Conservation (phyloP, 2,329 filamentous ascomycete species). For the Beauveria scarabaeidicola region DNA sequence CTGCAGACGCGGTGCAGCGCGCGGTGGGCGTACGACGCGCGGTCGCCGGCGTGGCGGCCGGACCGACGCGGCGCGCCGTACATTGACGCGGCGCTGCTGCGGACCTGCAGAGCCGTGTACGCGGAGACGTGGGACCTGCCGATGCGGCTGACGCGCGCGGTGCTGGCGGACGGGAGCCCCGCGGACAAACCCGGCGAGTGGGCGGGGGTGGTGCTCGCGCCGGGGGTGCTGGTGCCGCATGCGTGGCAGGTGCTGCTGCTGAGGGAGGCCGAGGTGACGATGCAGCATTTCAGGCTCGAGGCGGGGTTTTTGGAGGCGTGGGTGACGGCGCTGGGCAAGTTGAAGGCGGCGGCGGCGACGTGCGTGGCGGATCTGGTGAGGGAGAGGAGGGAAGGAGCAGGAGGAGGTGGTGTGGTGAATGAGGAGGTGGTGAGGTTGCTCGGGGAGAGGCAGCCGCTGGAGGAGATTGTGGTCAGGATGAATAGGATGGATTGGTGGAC, state of each 20-base stretch:
- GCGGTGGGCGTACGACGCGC: not conserved
- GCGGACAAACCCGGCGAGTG: slow-evolving; percentile 5
- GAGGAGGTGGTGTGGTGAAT: not conserved
- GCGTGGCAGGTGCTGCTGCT: slow-evolving; percentile 10
- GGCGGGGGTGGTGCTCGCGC: slow-evolving; percentile 2
- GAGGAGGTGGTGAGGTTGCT: not conserved
- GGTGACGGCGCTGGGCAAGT: slow-evolving; percentile 3
- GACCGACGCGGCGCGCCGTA: slow-evolving; percentile 4
- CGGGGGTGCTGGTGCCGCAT: slow-evolving; percentile 9
- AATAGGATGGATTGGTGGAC: slow-evolving; percentile 7
- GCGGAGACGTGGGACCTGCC: slow-evolving; percentile 8
- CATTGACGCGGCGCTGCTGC: slow-evolving; percentile 8
- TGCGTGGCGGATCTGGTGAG: slow-evolving; percentile 4
- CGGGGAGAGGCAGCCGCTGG: not conserved
- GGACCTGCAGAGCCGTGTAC: slow-evolving; percentile 4
- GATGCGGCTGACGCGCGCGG: not conserved
- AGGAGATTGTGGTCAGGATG: slow-evolving; percentile 6
- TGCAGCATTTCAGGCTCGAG: slow-evolving; percentile 5
- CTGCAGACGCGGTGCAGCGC: slow-evolving; percentile 5
- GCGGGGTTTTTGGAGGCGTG: slow-evolving; percentile 4
- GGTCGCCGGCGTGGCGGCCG: slow-evolving; percentile 4
- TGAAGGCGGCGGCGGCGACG: slow-evolving; percentile 1
- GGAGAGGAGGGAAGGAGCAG: not conserved
- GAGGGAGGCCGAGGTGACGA: not conserved
- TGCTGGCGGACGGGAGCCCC: slow-evolving; percentile 4